Evolutionary conservation across 371 early-diverging fungal genomes (phyloP), one percentile per base, ranked within the genome.

Genomic region (Mortierella sp.): DNA sequence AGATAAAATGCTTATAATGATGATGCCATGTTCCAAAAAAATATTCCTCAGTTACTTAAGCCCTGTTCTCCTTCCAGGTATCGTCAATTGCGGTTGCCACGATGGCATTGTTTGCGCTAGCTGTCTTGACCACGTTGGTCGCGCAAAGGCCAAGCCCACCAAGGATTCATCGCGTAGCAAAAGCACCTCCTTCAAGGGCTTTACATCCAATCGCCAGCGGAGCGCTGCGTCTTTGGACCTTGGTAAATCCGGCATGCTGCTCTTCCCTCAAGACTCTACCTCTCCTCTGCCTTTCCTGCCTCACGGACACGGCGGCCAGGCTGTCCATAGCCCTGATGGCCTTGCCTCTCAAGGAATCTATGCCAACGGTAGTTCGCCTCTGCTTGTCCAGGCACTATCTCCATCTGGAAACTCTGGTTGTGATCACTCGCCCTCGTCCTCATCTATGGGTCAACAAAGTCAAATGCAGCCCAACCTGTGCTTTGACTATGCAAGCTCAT

Each of bases 401-500:
- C 67, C 80, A n/a, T 68, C 77, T 9, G 60, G 30, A 26, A 70
- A 59, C 59, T 47, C 67, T 9, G 64, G 64, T 1, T 66, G 67
- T 43, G 71, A 68, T 20, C 64, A 67, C n/a, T 75, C 75, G 20
- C 72, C 80, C 24, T 74, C 75, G 32, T 57, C 71, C 1, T 75
- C 75, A 14, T 58, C 75, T 55, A 55, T 64, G 40, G 67, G 66
- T n/a, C 71, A 66, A 22, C 64, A 43, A 26, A 52, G 43, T 35
- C 73, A 73, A 20, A 61, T 70, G 73, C 80, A 79, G 43, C 55
- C 80, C 39, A 63, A 72, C 30, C 68, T 79, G 14, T 74, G 80
- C 75, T 74, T 79, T 68, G 80, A 79, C 59, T 79, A 79, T 61
- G 59, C 68, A 24, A 79, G 80, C 72, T 79, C 80, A 10, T 79